Base-by-base conservation (phyloP, 805 yeast species). In the Blastobotrys parvus region DNA sequence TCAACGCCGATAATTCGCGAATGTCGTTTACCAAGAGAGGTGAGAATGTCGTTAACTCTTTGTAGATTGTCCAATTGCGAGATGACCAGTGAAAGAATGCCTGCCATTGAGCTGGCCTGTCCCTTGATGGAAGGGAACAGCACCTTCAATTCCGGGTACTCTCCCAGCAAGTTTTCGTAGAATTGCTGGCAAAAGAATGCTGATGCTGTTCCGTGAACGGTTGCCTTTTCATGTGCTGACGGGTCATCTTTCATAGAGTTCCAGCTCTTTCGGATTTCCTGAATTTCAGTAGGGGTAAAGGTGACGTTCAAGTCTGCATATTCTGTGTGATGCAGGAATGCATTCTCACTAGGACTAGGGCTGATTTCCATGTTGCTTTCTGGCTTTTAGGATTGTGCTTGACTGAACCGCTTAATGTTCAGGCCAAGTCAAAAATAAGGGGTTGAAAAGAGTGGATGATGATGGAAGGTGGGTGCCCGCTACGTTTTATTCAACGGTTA, bases 61-160 rank as follows among this genome's bases (percentile, higher is more conserved):
- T 70, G 56, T 41, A 84, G 65, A 49, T 78, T 70, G 42, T 82
- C 88, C 41, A 85, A 64, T 50, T 77, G 77, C 22, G 72, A 62
- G 46, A 85, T 75, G 2, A 89, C 82, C 35, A 77, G 70, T 22
- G 83, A 74, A 52, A 86, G 60, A 16, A 85, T 85, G 3, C 89
- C 88, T 0, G 90, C 87, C 65, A 85, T 80, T 5, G 89, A 74
- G 13, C 77, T 74, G 1, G 92, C 87, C 62, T 86, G 94, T 57
- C 82, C 88, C 48, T 74, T 73, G 49, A 84, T 76, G 4, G 84
- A 76, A 0, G 94, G 94, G 58, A 82, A 83, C 56, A 78, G 57
- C 32, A 65, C 69, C 51, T 80, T 86, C 47, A 86, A 66, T 11
- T 64, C 65, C 0, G 85, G 78, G 50, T 73, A 76, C 72, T 76